Conservation (phyloP, 257 asterid species). For the Lithospermum erythrorhizon region DNA sequence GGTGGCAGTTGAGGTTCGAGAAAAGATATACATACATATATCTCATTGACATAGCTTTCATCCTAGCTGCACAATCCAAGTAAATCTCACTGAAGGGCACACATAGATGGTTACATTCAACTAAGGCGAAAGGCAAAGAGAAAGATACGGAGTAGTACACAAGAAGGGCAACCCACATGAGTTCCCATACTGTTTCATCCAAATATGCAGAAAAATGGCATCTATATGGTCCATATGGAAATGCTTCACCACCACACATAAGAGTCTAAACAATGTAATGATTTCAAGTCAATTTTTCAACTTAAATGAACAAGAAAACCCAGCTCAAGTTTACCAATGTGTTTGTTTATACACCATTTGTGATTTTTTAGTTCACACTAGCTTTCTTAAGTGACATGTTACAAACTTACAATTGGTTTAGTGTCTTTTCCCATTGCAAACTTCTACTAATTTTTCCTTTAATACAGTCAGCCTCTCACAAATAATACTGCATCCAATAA, state of each 20-base stretch:
- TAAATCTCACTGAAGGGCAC: background rate
- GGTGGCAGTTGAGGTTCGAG: too few species aligned
- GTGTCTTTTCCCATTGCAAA: conserved; percentile 30
- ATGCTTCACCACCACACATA: conserved; percentile 42
- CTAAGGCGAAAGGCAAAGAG: conserved; percentile 9
- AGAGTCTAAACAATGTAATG: conserved; percentile 14
- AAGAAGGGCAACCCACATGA: conserved; percentile 59
- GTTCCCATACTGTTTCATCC: conserved; percentile 54
- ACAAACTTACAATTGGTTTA: conserved; percentile 29
- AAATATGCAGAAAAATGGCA: conserved; percentile 29
- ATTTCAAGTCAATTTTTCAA: conserved; percentile 20
- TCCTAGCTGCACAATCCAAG: conserved; percentile 2
- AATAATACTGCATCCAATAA: too few species aligned
- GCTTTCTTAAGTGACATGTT: conserved; percentile 13
- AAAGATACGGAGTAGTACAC: conserved; percentile 10
- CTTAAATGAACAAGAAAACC: conserved; percentile 18
- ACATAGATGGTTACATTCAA: background rate
- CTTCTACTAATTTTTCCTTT: conserved; percentile 12
- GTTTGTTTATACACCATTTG: conserved; percentile 11
- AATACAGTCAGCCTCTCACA: conserved; percentile 16
- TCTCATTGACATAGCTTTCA: background rate
- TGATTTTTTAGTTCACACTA: conserved; percentile 31
- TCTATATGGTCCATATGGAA: conserved; percentile 33
- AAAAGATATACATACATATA: too few species aligned
- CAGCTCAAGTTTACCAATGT: conserved; percentile 29